phyloP scores from a whole-genome alignment of 208 protist species.

The Crithidia expoeki region DNA sequence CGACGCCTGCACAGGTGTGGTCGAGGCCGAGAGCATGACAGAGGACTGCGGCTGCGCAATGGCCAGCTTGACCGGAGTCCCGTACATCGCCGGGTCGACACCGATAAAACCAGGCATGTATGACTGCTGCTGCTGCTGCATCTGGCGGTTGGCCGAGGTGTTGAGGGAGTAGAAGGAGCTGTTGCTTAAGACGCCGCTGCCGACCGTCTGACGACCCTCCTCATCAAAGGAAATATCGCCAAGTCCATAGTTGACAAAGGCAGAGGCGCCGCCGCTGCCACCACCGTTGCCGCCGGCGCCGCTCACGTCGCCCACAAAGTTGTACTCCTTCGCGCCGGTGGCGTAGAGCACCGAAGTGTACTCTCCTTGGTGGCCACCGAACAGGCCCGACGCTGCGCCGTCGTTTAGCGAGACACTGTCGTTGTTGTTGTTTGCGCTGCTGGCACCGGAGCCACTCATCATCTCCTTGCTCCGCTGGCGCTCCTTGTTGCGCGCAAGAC shows the following conservation, averaged over 20 bases:
- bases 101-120: constrained; percentile 6
- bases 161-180: neutral
- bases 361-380: neutral
- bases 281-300: neutral
- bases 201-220: constrained; percentile 2
- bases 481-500: constrained; percentile 30
- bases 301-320: too few species aligned
- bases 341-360: neutral
- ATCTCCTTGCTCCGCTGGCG: constrained; percentile 16
- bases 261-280: neutral
- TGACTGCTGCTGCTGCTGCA: constrained; percentile 16
- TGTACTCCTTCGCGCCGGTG: neutral
- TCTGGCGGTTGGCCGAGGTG: neutral
- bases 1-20: neutral
- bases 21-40: neutral
- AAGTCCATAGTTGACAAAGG: neutral
- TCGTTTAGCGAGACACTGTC: constrained; percentile 12
- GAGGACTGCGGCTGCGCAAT: neutral
- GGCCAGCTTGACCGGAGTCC: constrained; percentile 8
- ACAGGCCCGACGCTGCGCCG: neutral
- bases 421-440: constrained; percentile 12
- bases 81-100: constrained; percentile 5
- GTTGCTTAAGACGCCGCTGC: constrained; percentile 1
- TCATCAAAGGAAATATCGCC: constrained; percentile 23
- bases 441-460: constrained; percentile 11